Evolutionary conservation across 2,329 filamentous ascomycete genomes (phyloP), one percentile per base, ranked within the genome.

Genomic region (Pseudogymnoascus verrucosus): DNA sequence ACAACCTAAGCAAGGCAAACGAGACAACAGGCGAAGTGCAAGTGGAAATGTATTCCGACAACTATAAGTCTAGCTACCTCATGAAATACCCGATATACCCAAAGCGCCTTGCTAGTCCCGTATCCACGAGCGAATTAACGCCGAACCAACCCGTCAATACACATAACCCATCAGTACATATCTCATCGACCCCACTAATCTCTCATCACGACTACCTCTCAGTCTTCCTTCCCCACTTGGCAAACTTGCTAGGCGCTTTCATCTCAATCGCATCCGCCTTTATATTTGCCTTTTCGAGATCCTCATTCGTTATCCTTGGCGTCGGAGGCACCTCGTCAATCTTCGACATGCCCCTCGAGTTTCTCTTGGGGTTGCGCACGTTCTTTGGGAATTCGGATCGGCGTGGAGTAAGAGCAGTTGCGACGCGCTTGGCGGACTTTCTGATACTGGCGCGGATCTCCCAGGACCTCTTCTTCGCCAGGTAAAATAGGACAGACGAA

Each of bases 381-480:
- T 82, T 83, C 57, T 76, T 80, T 2, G 85, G 85, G 65, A 88
- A 88, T 68, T 86, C 84, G 63, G 79, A 75, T 64, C 84, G 79
- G 59, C 84, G 78, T 5, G 85, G 85, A n/a, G 85, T 88, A 63
- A 88, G 78, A 4, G 81, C 85, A 3, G 80, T 82, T 47, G 82
- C 83, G 28, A 88, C 84, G 70, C 79, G 85, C 66, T 80, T 81
- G 34, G 85, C 85, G 1, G 89, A 92, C 67, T 84, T 84, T 63
- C 87, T 83, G 64, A 96, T 80, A 31, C 82, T 89, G 72, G 90
- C 85, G 64, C 87, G 84, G 68, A 95, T 79, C 68, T 87, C 89
- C 91, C 91, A 95, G 75, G 93, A 89, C 57, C 87, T 85, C 78
- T 91, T 92, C 80, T 95, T 95, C 63, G 91, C 89, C 39, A 93